These are phyloP conservation scores for Tetracentron sinense DNA, from an alignment of 164 flowering plant genomes.

Conservation along the genomic window DNA sequence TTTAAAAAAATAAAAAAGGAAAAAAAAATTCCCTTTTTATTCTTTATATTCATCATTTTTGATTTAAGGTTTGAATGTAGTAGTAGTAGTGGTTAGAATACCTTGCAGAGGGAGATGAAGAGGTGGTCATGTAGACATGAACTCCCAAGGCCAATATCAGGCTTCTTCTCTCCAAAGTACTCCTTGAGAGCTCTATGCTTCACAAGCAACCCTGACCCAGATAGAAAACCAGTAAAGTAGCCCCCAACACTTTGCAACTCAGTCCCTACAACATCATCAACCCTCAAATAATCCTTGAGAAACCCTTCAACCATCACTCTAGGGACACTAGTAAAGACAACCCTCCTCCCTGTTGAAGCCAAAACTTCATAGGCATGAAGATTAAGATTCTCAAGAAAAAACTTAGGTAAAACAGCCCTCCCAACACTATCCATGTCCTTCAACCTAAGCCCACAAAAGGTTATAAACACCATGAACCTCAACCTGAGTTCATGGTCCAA, in stretches of 20 bases:
- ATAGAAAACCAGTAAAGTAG: slow-evolving; percentile 56
- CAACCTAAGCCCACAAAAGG: slow-evolving; percentile 65
- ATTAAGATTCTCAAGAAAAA: slow-evolving; percentile 64
- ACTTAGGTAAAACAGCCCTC: slow-evolving; percentile 83
- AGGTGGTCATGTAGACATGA: slow-evolving; percentile 43
- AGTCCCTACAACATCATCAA: slow-evolving; percentile 61
- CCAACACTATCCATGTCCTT: slow-evolving; percentile 52
- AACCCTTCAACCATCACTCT: slow-evolving; percentile 83
- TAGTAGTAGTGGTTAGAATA: slow-evolving; percentile 9
- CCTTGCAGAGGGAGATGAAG: slow-evolving; percentile 82
- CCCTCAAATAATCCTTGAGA: slow-evolving; percentile 60
- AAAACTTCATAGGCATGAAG: slow-evolving; percentile 46
- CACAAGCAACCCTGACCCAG: slow-evolving; percentile 50
- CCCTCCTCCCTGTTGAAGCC: slow-evolving; percentile 33
- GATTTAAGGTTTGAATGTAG: not conserved
- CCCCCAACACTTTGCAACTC: slow-evolving; percentile 45
- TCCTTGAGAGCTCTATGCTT: slow-evolving; percentile 62
- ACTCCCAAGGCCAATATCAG: slow-evolving; percentile 69
- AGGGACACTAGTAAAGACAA: slow-evolving; percentile 62
- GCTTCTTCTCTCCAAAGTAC: slow-evolving; percentile 49
- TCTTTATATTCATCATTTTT: not conserved
- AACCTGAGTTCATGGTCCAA: slow-evolving; percentile 37
- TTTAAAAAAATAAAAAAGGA: no score
- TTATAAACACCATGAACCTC: slow-evolving; percentile 58
- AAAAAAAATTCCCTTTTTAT: no score